Evolutionary conservation across 129 eudicot genomes (phyloP).

Genomic region (Gnaphalium uliginosum): DNA sequence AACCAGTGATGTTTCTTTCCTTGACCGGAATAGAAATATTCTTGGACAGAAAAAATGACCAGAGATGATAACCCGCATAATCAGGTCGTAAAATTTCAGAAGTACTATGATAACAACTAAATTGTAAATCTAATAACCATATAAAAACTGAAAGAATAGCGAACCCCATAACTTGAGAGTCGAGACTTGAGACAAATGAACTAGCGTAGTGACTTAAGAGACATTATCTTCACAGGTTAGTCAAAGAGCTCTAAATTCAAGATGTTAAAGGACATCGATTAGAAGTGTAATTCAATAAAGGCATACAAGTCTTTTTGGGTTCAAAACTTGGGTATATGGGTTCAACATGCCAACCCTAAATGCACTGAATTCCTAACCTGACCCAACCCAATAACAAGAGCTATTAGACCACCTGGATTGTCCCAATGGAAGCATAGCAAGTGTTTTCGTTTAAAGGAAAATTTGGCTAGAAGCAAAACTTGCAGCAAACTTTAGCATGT

Average conservation of each 20-base stretch:
- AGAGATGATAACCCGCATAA: not conserved
- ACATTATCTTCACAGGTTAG: not conserved
- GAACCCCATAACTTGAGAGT: not conserved
- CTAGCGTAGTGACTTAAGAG: not conserved
- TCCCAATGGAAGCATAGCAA: not conserved
- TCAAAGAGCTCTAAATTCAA: not conserved
- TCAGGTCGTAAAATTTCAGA: not conserved
- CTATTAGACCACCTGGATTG: no score
- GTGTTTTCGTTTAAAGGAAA: not conserved
- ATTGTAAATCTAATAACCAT: not conserved
- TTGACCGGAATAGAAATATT: not conserved
- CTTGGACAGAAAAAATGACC: not conserved
- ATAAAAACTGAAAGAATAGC: not conserved
- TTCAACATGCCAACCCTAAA: not conserved
- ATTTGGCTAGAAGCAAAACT: not conserved
- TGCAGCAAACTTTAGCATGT: not conserved
- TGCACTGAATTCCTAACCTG: not conserved
- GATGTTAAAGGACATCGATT: not conserved
- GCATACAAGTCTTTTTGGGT: no score
- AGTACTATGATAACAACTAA: no score
- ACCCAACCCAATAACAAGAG: not conserved
- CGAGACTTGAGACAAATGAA: not conserved
- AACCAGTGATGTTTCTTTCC: not conserved
- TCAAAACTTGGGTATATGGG: not conserved
- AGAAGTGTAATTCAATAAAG: no score